These are phyloP conservation scores for Clonostachys rosea DNA, from an alignment of 2,329 filamentous ascomycete species.

Conservation along the genomic window DNA sequence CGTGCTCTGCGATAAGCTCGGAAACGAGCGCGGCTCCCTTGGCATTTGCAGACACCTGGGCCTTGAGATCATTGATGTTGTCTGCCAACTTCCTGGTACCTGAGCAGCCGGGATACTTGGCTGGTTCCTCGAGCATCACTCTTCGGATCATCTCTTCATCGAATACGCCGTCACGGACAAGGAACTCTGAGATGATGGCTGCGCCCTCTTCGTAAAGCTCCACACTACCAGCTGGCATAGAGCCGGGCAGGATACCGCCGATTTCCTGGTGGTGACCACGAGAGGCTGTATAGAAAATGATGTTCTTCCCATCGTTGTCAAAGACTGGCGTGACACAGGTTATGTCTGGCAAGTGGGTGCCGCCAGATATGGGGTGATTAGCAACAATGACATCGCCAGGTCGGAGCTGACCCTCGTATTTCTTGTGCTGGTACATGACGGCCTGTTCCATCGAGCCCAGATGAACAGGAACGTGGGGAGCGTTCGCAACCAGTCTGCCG, in stretches of 20 bases:
- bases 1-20: conserved; percentile 71
- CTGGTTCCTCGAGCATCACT: conserved; percentile 55
- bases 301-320: conserved; percentile 26
- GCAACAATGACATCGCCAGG: conserved; percentile 30
- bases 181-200: conserved; percentile 27
- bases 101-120: conserved; percentile 37
- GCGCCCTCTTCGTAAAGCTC: conserved; percentile 37
- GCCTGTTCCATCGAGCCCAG: conserved; percentile 34
- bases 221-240: conserved; percentile 33
- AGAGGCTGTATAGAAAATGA: conserved; percentile 30
- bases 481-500: conserved; percentile 32
- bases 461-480: conserved; percentile 33
- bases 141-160: conserved; percentile 16
- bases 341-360: conserved; percentile 32
- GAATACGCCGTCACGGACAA: conserved; percentile 26
- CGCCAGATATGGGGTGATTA: conserved; percentile 30
- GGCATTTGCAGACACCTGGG: conserved; percentile 80
- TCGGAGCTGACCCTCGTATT: conserved; percentile 21
- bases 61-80: conserved; percentile 82
- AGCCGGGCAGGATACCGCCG: conserved; percentile 28
- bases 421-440: conserved; percentile 26
- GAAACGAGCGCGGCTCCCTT: conserved; percentile 77
- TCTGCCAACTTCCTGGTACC: conserved; percentile 69
- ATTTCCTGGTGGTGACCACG: conserved; percentile 32
- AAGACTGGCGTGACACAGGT: conserved; percentile 34